phyloP scores from a whole-genome alignment of 352 stramenopile species.

The Globisporangium recalcitrans region DNA sequence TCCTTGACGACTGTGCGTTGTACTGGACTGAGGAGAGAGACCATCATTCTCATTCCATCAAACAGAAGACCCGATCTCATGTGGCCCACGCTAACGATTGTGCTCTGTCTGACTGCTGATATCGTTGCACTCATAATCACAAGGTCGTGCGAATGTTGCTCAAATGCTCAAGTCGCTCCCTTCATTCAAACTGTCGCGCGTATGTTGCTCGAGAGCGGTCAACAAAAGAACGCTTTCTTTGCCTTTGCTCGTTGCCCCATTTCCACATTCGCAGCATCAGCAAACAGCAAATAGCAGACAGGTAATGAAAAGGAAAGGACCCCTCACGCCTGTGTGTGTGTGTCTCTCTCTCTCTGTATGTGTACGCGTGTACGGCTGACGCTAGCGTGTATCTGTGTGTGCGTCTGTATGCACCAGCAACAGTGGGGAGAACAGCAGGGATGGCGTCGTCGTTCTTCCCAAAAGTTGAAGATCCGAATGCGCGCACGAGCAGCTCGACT shows the following conservation, averaged over 20 bases:
- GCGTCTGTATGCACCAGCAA: not conserved
- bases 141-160: not conserved
- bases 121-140: no score
- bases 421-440: not conserved
- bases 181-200: not conserved
- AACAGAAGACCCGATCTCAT: no score
- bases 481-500: not conserved
- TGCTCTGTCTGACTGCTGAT: no score
- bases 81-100: no score
- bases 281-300: not conserved
- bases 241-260: not conserved
- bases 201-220: not conserved
- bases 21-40: no score
- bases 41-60: no score
- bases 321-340: not conserved
- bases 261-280: constrained; percentile 2
- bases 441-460: constrained; percentile 17
- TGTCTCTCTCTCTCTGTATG: not conserved
- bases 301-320: not conserved
- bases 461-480: constrained; percentile 15
- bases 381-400: not conserved
- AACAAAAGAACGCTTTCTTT: not conserved
- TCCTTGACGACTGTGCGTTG: no score
- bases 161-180: no score
- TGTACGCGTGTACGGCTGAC: not conserved